Conservation (phyloP, 805 yeast species). For the Hemisphaericaspora nanyangensis region DNA sequence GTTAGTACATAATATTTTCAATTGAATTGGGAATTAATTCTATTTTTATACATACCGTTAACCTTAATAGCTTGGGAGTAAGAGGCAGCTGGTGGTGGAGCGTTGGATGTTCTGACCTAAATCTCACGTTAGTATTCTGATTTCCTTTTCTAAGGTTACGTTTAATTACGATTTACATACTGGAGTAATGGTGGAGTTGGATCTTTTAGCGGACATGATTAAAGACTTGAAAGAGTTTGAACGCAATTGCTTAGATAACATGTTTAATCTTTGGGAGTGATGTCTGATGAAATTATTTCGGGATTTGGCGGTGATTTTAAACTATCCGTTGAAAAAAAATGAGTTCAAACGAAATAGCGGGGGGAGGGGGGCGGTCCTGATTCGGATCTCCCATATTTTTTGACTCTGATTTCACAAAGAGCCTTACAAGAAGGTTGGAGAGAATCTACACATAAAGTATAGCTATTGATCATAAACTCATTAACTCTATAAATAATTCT, state of each 20-base stretch:
- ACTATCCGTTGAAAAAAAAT: too few species aligned
- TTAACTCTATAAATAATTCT: conserved; percentile 1
- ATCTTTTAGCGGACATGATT: conserved; percentile 23
- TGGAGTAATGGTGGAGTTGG: conserved; percentile 24
- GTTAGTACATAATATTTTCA: conserved; percentile 9
- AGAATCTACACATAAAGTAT: background rate
- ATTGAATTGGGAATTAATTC: background rate
- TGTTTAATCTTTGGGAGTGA: too few species aligned
- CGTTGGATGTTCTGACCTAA: conserved; percentile 62
- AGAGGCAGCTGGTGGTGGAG: conserved; percentile 97
- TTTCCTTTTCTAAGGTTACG: background rate
- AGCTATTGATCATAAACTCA: background rate
- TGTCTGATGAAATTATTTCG: too few species aligned
- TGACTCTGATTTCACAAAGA: background rate
- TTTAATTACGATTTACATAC: conserved; percentile 23
- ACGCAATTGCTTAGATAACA: conserved; percentile 19
- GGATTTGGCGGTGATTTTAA: too few species aligned
- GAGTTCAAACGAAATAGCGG: too few species aligned
- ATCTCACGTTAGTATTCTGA: conserved; percentile 13
- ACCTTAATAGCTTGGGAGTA: conserved; percentile 95
- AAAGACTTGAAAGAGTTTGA: conserved; percentile 14
- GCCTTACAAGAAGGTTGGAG: background rate
- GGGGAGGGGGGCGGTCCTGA: too few species aligned
- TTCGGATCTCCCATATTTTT: too few species aligned
- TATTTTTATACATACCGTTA: conserved; percentile 42